phyloP scores from a whole-genome alignment of 2,329 filamentous ascomycete genomes.

The Botrytis hyacinthi region DNA sequence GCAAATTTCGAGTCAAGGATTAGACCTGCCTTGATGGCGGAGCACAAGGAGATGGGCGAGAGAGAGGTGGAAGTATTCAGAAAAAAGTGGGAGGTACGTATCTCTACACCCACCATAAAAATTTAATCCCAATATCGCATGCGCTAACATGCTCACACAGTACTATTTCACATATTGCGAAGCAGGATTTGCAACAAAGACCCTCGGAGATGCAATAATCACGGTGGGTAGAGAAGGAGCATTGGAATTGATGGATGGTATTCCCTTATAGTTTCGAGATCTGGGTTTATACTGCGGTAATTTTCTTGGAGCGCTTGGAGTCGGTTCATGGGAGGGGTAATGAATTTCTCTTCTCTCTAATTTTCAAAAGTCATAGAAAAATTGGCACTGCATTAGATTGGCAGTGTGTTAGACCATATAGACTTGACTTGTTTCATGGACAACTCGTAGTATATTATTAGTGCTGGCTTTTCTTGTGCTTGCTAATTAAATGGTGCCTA shows the following conservation, averaged over 20 bases:
- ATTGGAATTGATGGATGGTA: conserved; percentile 66
- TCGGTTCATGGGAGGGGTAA: conserved; percentile 4
- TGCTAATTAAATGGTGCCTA: neutral
- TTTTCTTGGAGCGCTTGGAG: conserved; percentile 1
- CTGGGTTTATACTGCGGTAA: neutral
- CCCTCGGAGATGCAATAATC: conserved; percentile 69
- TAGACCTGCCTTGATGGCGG: conserved; percentile 54
- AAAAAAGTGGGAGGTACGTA: conserved; percentile 65
- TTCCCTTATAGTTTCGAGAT: conserved; percentile 53
- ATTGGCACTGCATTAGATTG: neutral
- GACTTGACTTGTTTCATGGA: neutral
- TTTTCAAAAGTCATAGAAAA: neutral
- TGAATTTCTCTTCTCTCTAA: neutral
- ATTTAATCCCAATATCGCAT: conserved; percentile 18
- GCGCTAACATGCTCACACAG: conserved; percentile 37
- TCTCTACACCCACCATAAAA: neutral
- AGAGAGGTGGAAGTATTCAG: conserved; percentile 65
- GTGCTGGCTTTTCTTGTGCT: neutral
- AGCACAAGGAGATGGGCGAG: conserved; percentile 59
- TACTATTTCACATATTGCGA: conserved; percentile 78
- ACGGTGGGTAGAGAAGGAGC: conserved; percentile 55
- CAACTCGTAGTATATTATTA: neutral
- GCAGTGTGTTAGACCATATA: conserved; percentile 8
- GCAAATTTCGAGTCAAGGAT: conserved; percentile 60
- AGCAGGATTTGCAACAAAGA: conserved; percentile 70